Evolutionary conservation across 2,329 filamentous ascomycete genomes (phyloP), one percentile per base, ranked within the genome.

Genomic region (Phaeosphaeriaceae sp.): DNA sequence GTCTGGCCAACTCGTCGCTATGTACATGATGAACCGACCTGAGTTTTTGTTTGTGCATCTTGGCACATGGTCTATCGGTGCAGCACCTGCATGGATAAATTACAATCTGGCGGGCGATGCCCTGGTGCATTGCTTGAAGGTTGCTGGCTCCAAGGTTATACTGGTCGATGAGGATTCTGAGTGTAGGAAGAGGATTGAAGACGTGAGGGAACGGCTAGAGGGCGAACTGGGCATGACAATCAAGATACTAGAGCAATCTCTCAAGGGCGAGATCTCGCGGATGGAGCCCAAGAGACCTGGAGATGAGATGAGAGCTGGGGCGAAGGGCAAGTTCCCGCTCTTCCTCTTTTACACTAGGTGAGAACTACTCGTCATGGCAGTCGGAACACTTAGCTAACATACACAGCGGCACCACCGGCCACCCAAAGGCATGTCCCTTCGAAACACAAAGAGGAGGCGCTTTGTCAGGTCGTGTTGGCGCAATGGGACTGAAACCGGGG

Each of bases 31-130:
- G 61, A 90, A 90, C 68, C 82, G 83, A 12, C 79, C 84, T 0
- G 86, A 90, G 46, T 89, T 89, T 58, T 61, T 87, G 7, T 83
- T 88, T 40, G 80, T 81, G 3, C 87, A 86, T 83, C 64, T 89
- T 33, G 87, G 82, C 0, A 73, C 87, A 3, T 82, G 83, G 78
- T 80, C 83, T 8, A 82, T 90, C 46, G 87, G 87, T 3, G 84
- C 84, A 12, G 85, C 85, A 0, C 87, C 87, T 0, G 87, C 87
- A 0, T 81, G 88, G 71, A 86, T 90, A 67, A 90, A 90, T 67
- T 84, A 87, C 66, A 86, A 90, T 63, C 74, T 90, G 6, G 77
- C 80, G 6, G 84, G 82, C 0, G 81, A 86, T 55, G 82, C 86
- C 1, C 70, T 90, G 55, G 61, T 88, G 37, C 87, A 90, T 69